Conservation (phyloP, 2,329 filamentous ascomycete genomes). For the Curvularia verruculosa region DNA sequence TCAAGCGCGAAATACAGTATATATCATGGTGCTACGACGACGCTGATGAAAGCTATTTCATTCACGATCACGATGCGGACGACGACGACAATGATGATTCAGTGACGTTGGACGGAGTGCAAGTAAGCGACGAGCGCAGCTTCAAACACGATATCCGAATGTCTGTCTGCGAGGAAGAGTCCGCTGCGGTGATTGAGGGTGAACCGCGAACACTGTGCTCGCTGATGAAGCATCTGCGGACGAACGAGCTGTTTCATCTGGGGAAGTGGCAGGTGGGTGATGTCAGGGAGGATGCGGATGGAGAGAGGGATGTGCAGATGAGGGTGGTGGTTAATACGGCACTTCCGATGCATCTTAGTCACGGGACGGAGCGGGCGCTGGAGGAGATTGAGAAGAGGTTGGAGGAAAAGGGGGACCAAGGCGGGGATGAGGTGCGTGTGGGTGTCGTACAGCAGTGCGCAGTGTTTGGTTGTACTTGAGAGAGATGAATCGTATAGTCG, state of each 20-base stretch:
- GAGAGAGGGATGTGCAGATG: background rate
- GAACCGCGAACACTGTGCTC: background rate
- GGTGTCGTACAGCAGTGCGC: background rate
- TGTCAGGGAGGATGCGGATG: background rate
- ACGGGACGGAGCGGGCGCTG: background rate
- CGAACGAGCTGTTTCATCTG: conserved; percentile 1
- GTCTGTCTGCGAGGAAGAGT: background rate
- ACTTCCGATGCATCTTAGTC: background rate
- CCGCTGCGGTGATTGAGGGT: background rate
- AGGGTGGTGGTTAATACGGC: background rate
- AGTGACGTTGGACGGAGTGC: no score
- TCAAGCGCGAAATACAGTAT: conserved; percentile 1
- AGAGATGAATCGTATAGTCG: no score
- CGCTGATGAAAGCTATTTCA: background rate
- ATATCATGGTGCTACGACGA: background rate
- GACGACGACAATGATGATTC: background rate
- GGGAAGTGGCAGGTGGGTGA: background rate
- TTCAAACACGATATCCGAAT: background rate
- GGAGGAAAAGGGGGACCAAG: background rate
- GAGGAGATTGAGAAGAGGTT: background rate
- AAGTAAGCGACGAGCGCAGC: background rate
- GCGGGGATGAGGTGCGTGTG: background rate
- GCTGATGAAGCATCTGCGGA: background rate
- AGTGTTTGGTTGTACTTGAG: background rate
- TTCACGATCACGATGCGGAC: background rate